phyloP scores from a whole-genome alignment of 345 rosid genomes.

The Citrus medica region DNA sequence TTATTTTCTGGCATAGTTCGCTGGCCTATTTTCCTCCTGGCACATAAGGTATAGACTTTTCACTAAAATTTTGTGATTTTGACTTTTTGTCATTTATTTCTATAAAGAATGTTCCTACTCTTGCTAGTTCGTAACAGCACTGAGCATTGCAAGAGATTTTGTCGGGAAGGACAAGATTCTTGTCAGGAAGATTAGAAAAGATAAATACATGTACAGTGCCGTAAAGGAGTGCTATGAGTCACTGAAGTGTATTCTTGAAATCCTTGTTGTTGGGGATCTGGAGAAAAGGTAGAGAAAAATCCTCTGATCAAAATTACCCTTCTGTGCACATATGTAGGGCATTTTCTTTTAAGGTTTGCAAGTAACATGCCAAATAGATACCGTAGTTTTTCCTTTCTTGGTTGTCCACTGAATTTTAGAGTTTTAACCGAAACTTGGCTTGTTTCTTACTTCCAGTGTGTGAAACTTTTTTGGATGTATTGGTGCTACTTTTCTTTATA shows the following conservation, averaged over 20 bases:
- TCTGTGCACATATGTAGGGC: neutral
- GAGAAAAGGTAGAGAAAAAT: conserved; percentile 63
- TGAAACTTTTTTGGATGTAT: conserved; percentile 6
- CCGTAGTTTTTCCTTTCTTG: neutral
- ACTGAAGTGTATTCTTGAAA: conserved; percentile 72
- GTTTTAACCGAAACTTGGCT: neutral
- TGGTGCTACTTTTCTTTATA: conserved; percentile 22
- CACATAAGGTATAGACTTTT: conserved; percentile 62
- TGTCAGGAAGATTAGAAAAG: conserved; percentile 64
- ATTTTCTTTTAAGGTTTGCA: conserved; percentile 1
- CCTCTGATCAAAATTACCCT: neutral
- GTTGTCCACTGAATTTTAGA: conserved; percentile 2
- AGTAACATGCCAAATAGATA: neutral
- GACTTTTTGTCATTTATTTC: conserved; percentile 13
- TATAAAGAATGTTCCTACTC: conserved; percentile 33
- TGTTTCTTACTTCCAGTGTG: conserved; percentile 12
- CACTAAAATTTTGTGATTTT: neutral
- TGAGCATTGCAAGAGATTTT: conserved; percentile 84
- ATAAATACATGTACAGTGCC: conserved; percentile 82
- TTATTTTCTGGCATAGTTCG: conserved; percentile 57
- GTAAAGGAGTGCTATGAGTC: conserved; percentile 87
- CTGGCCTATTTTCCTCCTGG: conserved; percentile 95
- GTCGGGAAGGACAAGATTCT: conserved; percentile 63
- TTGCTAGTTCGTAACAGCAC: conserved; percentile 71
- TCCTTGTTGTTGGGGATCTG: conserved; percentile 71